Base-by-base conservation (phyloP, 495 filamentous ascomycete genomes). In the Penicillium riverlandense region DNA sequence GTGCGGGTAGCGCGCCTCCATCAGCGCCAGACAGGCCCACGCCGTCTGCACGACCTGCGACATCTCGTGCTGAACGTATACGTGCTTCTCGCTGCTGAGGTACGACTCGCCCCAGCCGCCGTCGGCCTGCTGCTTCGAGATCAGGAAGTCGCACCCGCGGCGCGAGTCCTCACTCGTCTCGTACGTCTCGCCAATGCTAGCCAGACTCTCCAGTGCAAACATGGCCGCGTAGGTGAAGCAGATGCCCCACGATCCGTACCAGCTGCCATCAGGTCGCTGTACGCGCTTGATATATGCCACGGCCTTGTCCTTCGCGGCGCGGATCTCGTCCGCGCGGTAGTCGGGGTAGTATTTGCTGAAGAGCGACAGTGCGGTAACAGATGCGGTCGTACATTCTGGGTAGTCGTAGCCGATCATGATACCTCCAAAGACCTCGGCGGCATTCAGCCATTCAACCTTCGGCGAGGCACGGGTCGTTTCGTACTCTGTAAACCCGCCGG, bases 321-420 rank as follows among this genome's bases (percentile, higher is more conserved):
- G 72, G 51, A 98, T 95, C 33, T 95, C 90, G 5, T 77, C 60
- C 0, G 77, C 57, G 35, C 90, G 76, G 64, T 98, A 91, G 15
- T 82, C 68, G 0, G 91, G 90, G 67, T 88, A 87, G 55, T 83
- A 78, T 49, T 85, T 80, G 47, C 76, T 75, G 71, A 97, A 98
- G 6, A 90, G 71, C 0, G 80, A 84, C 1, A 98, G 73, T 1
- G 85, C 88, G 2, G 89, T 95, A n/a, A 97, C 85, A 6, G 88
- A 86, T 2, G 92, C 90, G 2, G 94, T 96, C 2, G 92, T 97
- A 65, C 94, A 98, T 60, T 98, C 92, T 1, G 91, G 90, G 52
- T 97, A 95, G 55, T 95, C 89, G 61, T 97, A 98, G 48, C 95
- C 88, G 32, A 97, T 83, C 92, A 98, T 97, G 61, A 98, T 97